phyloP scores from a whole-genome alignment of 1,284 basidiomycete species.

The Malassezia yamatoensis region DNA sequence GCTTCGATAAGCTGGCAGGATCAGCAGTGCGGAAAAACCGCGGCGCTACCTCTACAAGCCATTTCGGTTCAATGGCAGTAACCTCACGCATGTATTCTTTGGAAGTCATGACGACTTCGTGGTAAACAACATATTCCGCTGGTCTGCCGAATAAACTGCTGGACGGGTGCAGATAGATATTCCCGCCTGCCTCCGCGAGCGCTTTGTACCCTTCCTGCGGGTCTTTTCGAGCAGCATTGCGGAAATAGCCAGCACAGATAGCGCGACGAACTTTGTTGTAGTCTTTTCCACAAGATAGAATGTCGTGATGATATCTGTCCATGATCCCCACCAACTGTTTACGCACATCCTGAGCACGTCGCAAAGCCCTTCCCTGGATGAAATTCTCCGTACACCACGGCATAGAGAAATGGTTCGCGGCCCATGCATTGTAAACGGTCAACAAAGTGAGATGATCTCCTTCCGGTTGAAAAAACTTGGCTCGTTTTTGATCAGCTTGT shows the following conservation, averaged over 20 bases:
- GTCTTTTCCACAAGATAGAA: conserved; percentile 78
- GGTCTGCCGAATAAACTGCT: conserved; percentile 93
- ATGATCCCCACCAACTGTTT: conserved; percentile 97
- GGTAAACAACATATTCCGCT: conserved; percentile 64
- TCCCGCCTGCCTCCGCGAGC: conserved; percentile 75
- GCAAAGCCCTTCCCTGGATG: conserved; percentile 91
- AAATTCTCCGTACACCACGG: conserved; percentile 77
- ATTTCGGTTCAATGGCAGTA: conserved; percentile 92
- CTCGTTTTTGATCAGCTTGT: conserved; percentile 96
- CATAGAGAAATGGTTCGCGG: conserved; percentile 73
- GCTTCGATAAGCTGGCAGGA: conserved; percentile 86
- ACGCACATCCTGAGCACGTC: conserved; percentile 90
- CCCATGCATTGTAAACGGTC: conserved; percentile 98
- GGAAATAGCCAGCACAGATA: conserved; percentile 70
- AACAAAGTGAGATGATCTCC: conserved; percentile 90
- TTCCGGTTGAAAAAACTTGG: conserved; percentile 73
- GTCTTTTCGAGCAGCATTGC: conserved; percentile 60
- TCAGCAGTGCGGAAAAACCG: conserved; percentile 97
- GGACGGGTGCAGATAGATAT: conserved; percentile 93
- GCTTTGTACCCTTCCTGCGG: conserved; percentile 69
- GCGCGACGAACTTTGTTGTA: conserved; percentile 87
- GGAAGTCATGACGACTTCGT: conserved; percentile 64
- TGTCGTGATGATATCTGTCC: conserved; percentile 97
- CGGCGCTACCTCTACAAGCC: conserved; percentile 94
- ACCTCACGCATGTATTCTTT: conserved; percentile 85